A percentile compares a stretch with the other conserved stretches of the same genome.
Evolutionary conservation across 805 yeast species (phyloP).

Genomic region (Schwanniomyces polymorphus): DNA sequence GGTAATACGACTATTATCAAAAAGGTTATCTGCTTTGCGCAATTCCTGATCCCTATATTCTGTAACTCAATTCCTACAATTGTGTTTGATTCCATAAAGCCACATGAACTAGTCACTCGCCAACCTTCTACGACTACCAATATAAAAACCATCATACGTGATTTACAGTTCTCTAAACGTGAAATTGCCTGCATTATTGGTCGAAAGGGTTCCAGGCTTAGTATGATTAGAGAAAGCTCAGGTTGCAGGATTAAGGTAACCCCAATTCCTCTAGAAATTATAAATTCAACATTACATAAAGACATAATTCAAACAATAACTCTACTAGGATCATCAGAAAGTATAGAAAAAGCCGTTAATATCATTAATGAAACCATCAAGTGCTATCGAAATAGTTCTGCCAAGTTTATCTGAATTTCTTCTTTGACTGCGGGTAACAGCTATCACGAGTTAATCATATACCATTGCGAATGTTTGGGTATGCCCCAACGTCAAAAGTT

Average conservation of each 20-base stretch:
- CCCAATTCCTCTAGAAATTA: conserved; percentile 9
- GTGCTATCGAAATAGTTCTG: conserved; percentile 2
- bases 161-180: conserved; percentile 6
- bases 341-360: conserved; percentile 13
- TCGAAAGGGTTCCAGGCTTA: conserved; percentile 20
- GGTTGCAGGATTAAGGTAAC: conserved; percentile 21
- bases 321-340: conserved; percentile 1
- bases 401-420: conserved; percentile 4
- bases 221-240: conserved; percentile 17
- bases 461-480: conserved; percentile 6
- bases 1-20: neutral
- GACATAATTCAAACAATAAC: conserved; percentile 15
- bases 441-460: conserved; percentile 3
- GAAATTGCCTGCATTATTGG: conserved; percentile 28
- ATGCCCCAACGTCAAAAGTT: neutral
- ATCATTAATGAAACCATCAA: conserved; percentile 7
- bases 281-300: conserved; percentile 9
- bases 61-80: neutral
- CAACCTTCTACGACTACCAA: neutral
- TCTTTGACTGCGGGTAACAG: conserved; percentile 4
- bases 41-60: neutral
- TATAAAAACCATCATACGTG: neutral
- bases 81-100: neutral
- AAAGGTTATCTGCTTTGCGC: neutral
- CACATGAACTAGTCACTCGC: neutral